Evolutionary conservation across 2,329 filamentous ascomycete species (phyloP).

Genomic region (Cladosporium sphaerospermum): DNA sequence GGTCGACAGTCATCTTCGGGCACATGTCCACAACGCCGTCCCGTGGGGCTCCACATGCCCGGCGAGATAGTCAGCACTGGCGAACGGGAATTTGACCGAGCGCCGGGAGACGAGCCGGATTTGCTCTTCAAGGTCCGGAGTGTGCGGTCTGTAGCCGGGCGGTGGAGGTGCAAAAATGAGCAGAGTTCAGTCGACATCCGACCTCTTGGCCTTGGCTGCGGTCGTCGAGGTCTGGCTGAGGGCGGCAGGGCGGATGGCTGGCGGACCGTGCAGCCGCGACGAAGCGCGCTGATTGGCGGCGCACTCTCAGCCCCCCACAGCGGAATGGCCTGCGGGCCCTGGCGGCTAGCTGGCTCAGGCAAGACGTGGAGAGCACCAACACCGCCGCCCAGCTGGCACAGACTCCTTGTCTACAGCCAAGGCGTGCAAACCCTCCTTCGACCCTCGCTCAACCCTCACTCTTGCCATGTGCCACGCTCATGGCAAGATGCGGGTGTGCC

Average conservation of each 20-base stretch:
- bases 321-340: neutral
- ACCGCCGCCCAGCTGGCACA: slow-evolving; percentile 6
- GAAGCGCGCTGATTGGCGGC: slow-evolving; percentile 5
- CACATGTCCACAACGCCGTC: too few species aligned
- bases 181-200: slow-evolving; percentile 3
- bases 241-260: neutral
- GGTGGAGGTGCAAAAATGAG: too few species aligned
- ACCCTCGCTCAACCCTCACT: neutral
- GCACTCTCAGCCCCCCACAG: neutral
- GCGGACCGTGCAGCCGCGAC: neutral
- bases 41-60: too few species aligned
- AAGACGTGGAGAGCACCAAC: neutral
- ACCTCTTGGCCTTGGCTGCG: slow-evolving; percentile 5
- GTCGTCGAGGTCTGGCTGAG: neutral
- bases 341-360: neutral
- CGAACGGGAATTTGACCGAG: too few species aligned
- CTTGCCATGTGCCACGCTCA: slow-evolving; percentile 4
- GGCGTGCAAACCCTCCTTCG: neutral
- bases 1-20: too few species aligned
- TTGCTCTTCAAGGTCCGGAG: too few species aligned
- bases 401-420: slow-evolving; percentile 11
- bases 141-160: too few species aligned
- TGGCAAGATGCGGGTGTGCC: neutral
- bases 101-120: too few species aligned
- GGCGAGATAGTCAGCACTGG: too few species aligned